Percentiles rank a stretch among this genome's conserved stretches.
These are phyloP conservation scores for Xylaria longipes DNA, from an alignment of 495 filamentous ascomycete species.

Conservation along the genomic window DNA sequence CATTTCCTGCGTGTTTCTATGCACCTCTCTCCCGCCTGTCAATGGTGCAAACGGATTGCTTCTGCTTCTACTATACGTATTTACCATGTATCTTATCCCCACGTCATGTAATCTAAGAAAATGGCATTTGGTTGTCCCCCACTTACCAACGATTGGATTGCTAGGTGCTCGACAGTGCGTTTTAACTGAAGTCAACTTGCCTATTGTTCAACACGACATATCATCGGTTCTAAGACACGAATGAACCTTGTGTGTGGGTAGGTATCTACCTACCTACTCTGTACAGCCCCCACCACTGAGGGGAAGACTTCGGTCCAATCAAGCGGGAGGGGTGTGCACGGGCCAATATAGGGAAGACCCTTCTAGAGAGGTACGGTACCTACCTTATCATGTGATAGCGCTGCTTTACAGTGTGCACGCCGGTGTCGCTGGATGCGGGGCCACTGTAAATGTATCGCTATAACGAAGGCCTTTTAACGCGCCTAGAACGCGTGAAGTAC, in stretches of 20 bases:
- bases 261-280: too few relatives aligned
- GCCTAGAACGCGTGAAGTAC: slow-evolving; percentile 26
- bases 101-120: background rate
- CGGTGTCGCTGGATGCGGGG: slow-evolving; percentile 4
- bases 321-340: background rate
- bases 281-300: too few relatives aligned
- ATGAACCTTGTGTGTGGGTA: background rate
- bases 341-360: slow-evolving; percentile 12
- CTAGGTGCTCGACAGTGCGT: background rate
- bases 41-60: slow-evolving; percentile 5
- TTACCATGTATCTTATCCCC: too few relatives aligned
- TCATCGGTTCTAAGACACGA: background rate
- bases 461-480: slow-evolving; percentile 26
- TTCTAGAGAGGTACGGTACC: background rate
- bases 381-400: slow-evolving; percentile 37
- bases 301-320: slow-evolving; percentile 1
- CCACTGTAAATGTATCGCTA: slow-evolving; percentile 9
- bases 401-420: slow-evolving; percentile 12
- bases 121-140: background rate
- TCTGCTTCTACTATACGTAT: background rate
- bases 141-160: background rate
- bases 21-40: background rate
- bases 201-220: background rate
- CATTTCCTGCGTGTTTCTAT: background rate
- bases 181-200: background rate